Base-by-base conservation (phyloP, 2,329 filamentous ascomycete species). In the Fusarium xylarioides region DNA sequence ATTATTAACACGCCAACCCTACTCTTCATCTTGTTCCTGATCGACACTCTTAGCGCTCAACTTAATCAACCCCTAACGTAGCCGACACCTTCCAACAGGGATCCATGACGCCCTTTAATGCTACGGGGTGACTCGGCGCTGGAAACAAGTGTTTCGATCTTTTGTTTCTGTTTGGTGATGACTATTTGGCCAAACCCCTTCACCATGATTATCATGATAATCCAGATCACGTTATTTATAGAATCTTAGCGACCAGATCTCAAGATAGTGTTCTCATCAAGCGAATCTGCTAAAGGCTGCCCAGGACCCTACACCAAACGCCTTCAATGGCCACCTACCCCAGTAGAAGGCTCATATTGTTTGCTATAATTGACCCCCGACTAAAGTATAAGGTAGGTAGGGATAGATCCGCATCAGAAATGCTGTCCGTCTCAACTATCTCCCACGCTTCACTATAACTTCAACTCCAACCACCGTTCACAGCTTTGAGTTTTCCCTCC, bases 41-140 rank as follows among this genome's bases (percentile, higher is more conserved):
- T 74, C 68, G 72, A 58, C 72, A 43, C 52, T 21, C 47, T 65
- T 74, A 62, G 72, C 71, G 71, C 71, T 67, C 70, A 73, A 69
- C 52, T 44, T 47, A 63, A 49, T 68, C 55, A 65, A 62, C 42
- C 40, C 59, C 28, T 34, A 64, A 69, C 66, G 30, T 63, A 68
- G n/a, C 47, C 44, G 21, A 67, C 34, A 57, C 30, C 52, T 71
- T 46, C 38, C 42, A 54, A 37, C 55, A 68, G 52, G 58, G 71
- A 49, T 65, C 63, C 47, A 65, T 70, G 52, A 58, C 46, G 66
- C 49, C 66, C 52, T 65, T 58, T 47, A 53, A 65, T 65, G 26
- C 58, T 43, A 44, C 47, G 35, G 35, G n/a, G n/a, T 28, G 38
- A 28, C 55, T 65, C 57, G 40, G 57, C 38, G 40, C 16, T 59